A percentile compares a stretch with the other conserved stretches of the same genome.
Conservation (phyloP, 257 asterid species). For the Nicotiana undulata region DNA sequence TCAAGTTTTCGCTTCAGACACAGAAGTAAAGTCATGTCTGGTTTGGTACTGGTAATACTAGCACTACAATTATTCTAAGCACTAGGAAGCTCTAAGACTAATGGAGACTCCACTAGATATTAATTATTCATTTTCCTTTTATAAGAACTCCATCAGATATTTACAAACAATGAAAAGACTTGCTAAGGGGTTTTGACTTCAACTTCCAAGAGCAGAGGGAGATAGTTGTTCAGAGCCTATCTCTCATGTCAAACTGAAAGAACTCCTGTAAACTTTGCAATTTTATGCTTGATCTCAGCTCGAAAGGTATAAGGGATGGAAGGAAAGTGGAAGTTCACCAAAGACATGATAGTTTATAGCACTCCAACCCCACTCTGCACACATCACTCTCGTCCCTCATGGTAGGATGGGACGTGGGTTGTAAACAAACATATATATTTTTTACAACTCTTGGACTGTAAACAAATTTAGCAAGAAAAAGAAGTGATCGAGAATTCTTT, state of each 20-base stretch:
- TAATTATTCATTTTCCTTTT: background rate
- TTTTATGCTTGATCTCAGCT: background rate
- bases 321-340: background rate
- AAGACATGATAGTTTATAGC: background rate
- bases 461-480: background rate
- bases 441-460: background rate
- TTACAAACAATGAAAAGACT: background rate
- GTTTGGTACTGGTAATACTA: background rate
- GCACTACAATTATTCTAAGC: background rate
- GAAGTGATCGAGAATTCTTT: background rate
- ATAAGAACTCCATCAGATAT: background rate
- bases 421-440: too few species aligned
- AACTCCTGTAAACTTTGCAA: background rate
- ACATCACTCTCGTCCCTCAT: background rate
- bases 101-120: background rate
- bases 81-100: background rate
- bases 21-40: background rate
- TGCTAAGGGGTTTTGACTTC: background rate
- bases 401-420: background rate
- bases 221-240: background rate
- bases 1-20: background rate
- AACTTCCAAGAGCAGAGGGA: background rate
- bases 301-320: background rate
- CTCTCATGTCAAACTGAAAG: background rate
- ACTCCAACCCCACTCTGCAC: background rate